phyloP scores from a whole-genome alignment of 148 eudicot species.

The Fagopyrum homotropicum region DNA sequence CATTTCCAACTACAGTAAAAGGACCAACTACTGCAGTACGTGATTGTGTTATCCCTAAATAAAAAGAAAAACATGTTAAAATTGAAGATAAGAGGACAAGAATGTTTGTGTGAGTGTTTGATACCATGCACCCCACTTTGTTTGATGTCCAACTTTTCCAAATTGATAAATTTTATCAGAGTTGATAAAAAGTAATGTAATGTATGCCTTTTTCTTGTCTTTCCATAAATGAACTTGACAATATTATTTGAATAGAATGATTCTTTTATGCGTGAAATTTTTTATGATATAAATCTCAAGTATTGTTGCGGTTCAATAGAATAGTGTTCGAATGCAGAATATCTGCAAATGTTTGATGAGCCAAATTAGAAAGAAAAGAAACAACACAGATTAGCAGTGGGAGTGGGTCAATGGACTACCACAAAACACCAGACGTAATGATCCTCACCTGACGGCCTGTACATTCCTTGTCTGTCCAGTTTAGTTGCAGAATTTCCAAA shows the following conservation, averaged over 20 bases:
- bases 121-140: not conserved
- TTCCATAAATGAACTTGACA: not conserved
- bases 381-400: not conserved
- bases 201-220: not conserved
- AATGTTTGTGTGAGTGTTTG: not conserved
- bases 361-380: not conserved
- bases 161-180: not conserved
- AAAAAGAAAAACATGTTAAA: not conserved
- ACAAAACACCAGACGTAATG: slow-evolving; percentile 8
- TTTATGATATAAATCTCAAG: not conserved
- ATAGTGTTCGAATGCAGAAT: not conserved
- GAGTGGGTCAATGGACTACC: not conserved
- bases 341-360: not conserved
- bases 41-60: slow-evolving; percentile 53
- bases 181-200: not conserved
- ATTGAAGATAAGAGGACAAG: not conserved
- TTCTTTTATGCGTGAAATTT: not conserved
- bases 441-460: slow-evolving; percentile 69
- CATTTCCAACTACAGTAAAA: slow-evolving; percentile 67
- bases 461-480: slow-evolving; percentile 78
- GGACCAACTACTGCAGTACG: slow-evolving; percentile 79
- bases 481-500: slow-evolving; percentile 50
- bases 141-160: not conserved
- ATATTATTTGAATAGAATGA: not conserved
- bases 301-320: not conserved